A percentile compares a stretch with the other conserved stretches of the same genome.
Conservation (phyloP, 495 filamentous ascomycete genomes). For the Cercophora newfieldiana region DNA sequence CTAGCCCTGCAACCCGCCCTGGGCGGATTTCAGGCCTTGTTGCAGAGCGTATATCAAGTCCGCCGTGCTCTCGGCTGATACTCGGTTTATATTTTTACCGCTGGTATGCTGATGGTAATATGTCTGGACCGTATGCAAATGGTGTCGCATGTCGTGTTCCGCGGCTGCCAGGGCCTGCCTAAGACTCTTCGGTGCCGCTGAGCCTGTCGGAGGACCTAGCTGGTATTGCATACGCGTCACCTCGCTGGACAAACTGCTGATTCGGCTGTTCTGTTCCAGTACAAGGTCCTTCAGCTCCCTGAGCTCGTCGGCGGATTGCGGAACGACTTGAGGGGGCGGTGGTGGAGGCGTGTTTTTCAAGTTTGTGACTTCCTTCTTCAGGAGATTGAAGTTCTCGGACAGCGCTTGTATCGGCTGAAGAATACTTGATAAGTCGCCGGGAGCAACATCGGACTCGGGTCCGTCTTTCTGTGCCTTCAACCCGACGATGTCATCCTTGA, state of each 20-base stretch:
- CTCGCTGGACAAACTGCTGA: conserved; percentile 9
- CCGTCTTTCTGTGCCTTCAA: conserved; percentile 3
- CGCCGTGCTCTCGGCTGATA: conserved; percentile 18
- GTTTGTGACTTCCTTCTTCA: conserved; percentile 20
- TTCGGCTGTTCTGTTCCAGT: conserved; percentile 13
- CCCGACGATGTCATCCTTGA: conserved; percentile 12
- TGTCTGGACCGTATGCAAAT: conserved; percentile 15
- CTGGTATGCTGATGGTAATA: conserved; percentile 18
- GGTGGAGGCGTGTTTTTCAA: conserved; percentile 13
- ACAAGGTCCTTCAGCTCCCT: conserved; percentile 10
- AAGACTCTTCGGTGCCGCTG: conserved; percentile 18
- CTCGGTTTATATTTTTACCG: not conserved
- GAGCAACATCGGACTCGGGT: not conserved
- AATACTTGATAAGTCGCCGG: not conserved
- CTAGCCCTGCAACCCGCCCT: not conserved
- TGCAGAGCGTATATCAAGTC: conserved; percentile 15
- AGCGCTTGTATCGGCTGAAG: conserved; percentile 19
- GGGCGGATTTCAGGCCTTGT: not conserved
- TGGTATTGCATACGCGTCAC: conserved; percentile 4
- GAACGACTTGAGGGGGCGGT: not conserved
- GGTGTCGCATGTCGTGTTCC: conserved; percentile 24
- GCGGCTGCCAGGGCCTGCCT: conserved; percentile 26
- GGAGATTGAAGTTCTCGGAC: not conserved
- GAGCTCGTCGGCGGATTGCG: not conserved
- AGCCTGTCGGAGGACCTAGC: not conserved